A percentile compares a stretch with the other conserved stretches of the same genome.
Evolutionary conservation across 1,284 basidiomycete genomes (phyloP).

Genomic region (Schizophyllum amplum): DNA sequence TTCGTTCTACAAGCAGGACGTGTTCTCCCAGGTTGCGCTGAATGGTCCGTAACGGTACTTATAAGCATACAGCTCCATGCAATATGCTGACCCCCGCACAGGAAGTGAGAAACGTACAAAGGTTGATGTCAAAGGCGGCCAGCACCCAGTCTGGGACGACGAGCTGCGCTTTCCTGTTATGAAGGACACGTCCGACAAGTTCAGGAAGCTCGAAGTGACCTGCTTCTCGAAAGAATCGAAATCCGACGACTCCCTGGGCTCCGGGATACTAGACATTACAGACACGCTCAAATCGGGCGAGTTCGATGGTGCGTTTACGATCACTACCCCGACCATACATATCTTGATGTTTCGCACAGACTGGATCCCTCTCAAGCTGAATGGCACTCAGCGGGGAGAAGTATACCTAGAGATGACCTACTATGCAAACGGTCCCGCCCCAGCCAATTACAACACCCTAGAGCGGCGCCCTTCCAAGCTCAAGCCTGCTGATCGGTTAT

Average conservation of each 20-base stretch:
- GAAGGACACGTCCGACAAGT: conserved; percentile 34
- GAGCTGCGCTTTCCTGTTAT: conserved; percentile 58
- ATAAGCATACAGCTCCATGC: too few species aligned
- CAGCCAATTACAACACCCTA: conserved; percentile 14
- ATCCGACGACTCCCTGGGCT: conserved; percentile 54
- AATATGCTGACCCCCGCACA: conserved; percentile 4
- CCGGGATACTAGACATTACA: conserved; percentile 53
- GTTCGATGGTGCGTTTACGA: conserved; percentile 61
- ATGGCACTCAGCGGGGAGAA: conserved; percentile 53
- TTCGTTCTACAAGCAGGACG: conserved; percentile 72
- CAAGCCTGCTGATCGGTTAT: conserved; percentile 33
- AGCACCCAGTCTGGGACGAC: conserved; percentile 72
- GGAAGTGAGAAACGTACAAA: conserved; percentile 47
- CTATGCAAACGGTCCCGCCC: conserved; percentile 52
- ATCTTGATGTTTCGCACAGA: conserved; percentile 31
- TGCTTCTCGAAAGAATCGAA: conserved; percentile 59
- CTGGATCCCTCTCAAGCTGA: conserved; percentile 54
- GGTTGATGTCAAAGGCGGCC: conserved; percentile 63
- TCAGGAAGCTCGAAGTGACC: conserved; percentile 50
- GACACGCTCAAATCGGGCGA: conserved; percentile 64
- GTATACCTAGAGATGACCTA: conserved; percentile 77
- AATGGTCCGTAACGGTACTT: conserved; percentile 27
- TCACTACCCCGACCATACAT: conserved; percentile 1
- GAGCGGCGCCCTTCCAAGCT: conserved; percentile 26
- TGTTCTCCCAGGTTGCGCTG: conserved; percentile 44